Evolutionary conservation across 2,329 filamentous ascomycete species (phyloP).

Genomic region (Paracamarosporium sp.): DNA sequence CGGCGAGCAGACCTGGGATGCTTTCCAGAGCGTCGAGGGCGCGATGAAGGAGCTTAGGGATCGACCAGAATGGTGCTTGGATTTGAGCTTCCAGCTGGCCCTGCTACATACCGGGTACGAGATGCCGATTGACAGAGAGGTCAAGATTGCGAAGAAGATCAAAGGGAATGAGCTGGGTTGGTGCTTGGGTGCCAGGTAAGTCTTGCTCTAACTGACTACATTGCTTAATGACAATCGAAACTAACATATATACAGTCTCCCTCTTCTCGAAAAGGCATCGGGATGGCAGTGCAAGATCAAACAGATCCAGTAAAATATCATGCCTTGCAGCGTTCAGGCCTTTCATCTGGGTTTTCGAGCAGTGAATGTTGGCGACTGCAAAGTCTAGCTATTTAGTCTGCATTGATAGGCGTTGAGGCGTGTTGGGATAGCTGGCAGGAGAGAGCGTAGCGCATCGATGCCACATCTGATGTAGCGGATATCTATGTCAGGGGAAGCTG

Average conservation of each 20-base stretch:
- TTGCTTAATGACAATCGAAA: not conserved
- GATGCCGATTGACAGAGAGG: slow-evolving; percentile 94
- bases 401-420: slow-evolving; percentile 14
- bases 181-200: slow-evolving; percentile 95
- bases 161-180: slow-evolving; percentile 96
- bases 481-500: not conserved
- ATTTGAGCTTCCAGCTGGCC: slow-evolving; percentile 95
- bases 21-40: slow-evolving; percentile 77
- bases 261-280: slow-evolving; percentile 78
- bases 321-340: not conserved
- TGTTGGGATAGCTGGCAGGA: not conserved
- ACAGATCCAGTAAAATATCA: slow-evolving; percentile 59
- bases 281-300: slow-evolving; percentile 91
- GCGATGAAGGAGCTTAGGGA: slow-evolving; percentile 81
- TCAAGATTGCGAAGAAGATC: slow-evolving; percentile 99
- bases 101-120: slow-evolving; percentile 95
- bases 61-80: slow-evolving; percentile 89
- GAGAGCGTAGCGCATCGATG: not conserved
- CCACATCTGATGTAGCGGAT: not conserved
- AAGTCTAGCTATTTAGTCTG: not conserved
- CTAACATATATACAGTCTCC: slow-evolving; percentile 69
- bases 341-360: not conserved
- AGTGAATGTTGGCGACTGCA: not conserved
- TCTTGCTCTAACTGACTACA: slow-evolving; percentile 16
- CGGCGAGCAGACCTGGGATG: slow-evolving; percentile 77